Percentiles rank a stretch among this genome's conserved stretches.
Conservation (phyloP, 2,329 filamentous ascomycete genomes). For the Exophiala phaeomuriformis region DNA sequence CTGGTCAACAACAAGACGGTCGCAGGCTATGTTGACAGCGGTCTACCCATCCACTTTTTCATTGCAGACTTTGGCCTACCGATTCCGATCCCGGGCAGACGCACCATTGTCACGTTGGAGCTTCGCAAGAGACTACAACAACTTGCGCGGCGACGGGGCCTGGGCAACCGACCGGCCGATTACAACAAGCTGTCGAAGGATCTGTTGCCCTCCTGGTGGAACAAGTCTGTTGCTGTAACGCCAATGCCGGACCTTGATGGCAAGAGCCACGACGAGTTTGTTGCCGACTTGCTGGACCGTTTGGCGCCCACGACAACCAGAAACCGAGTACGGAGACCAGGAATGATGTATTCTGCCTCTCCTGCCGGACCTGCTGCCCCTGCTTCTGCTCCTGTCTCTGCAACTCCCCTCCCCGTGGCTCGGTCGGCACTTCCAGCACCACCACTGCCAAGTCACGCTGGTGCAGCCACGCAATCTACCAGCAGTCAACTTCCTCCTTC, state of each 20-base stretch:
- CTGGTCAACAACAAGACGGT: slow-evolving; percentile 4
- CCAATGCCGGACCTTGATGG: slow-evolving; percentile 9
- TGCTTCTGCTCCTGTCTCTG: neutral
- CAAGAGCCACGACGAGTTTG: slow-evolving; percentile 10
- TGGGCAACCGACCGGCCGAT: slow-evolving; percentile 4
- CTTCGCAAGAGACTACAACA: slow-evolving; percentile 15
- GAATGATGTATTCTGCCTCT: neutral
- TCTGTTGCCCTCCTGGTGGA: slow-evolving; percentile 9
- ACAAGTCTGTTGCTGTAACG: neutral
- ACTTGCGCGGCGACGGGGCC: slow-evolving; percentile 9
- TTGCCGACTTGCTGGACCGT: neutral
- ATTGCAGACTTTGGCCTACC: neutral
- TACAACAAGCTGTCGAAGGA: slow-evolving; percentile 1
- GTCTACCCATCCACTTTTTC: slow-evolving; percentile 15
- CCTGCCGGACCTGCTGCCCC: neutral
- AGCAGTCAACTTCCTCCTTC: neutral
- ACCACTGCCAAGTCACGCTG: too few species aligned
- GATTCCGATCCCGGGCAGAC: slow-evolving; percentile 11
- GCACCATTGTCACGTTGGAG: slow-evolving; percentile 6
- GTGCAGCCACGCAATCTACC: neutral
- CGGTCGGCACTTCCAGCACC: too few species aligned
- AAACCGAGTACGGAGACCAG: neutral
- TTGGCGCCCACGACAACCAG: slow-evolving; percentile 1
- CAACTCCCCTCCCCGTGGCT: neutral
- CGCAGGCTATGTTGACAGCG: slow-evolving; percentile 10